A percentile compares a stretch with the other conserved stretches of the same genome.
These are phyloP conservation scores for Penicillium italicum DNA, from an alignment of 2,329 filamentous ascomycete species.

Conservation along the genomic window DNA sequence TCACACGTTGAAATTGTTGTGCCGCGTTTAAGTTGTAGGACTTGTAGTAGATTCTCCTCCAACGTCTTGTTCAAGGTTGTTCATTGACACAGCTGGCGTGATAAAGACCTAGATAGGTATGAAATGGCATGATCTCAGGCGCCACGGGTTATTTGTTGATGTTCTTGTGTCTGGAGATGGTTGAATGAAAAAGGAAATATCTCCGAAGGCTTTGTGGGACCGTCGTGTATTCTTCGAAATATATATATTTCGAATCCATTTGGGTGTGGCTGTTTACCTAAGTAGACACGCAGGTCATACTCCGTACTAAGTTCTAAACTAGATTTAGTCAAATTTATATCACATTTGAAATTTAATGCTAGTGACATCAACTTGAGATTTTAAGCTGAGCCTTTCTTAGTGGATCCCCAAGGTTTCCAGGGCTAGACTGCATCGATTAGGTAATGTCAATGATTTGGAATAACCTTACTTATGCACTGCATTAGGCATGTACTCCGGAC, in stretches of 20 bases:
- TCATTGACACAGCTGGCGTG: not conserved
- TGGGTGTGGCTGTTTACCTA: not conserved
- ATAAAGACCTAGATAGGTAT: not conserved
- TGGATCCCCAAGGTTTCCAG: too few species aligned
- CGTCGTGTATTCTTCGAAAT: not conserved
- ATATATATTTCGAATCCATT: not conserved
- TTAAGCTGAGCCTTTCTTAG: not conserved
- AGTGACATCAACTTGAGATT: not conserved
- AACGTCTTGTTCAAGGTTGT: not conserved
- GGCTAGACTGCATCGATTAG: not conserved
- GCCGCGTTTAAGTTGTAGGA: not conserved
- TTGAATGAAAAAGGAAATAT: not conserved
- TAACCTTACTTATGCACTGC: not conserved
- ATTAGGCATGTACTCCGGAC: not conserved
- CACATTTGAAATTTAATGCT: not conserved
- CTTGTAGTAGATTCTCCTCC: too few species aligned
- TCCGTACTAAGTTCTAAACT: not conserved
- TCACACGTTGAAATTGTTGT: not conserved
- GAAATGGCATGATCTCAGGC: not conserved
- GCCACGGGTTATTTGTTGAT: not conserved
- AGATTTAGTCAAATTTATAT: not conserved
- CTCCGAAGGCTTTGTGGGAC: not conserved
- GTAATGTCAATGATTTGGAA: not conserved
- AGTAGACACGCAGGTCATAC: not conserved
- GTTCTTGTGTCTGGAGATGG: not conserved